These are phyloP conservation scores for Malus hybrid DNA, from an alignment of 331 rosid genomes.

Conservation along the genomic window DNA sequence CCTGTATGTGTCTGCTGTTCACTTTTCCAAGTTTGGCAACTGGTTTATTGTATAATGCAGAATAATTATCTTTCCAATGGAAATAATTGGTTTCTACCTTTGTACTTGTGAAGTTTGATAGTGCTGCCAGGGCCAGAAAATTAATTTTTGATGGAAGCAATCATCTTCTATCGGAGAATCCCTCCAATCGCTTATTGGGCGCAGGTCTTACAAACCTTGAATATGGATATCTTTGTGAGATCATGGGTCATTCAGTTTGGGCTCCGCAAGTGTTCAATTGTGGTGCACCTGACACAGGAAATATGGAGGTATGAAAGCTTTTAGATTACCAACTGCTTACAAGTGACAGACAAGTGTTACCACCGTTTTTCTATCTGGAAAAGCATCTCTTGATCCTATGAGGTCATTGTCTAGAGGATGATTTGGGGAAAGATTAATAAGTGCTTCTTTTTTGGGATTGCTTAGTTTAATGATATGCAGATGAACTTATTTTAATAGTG, in stretches of 20 bases:
- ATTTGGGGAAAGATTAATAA: neutral
- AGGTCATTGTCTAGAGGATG: neutral
- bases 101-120: conserved; percentile 63
- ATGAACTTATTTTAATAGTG: neutral
- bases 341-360: conserved; percentile 1
- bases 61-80: neutral
- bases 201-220: conserved; percentile 95
- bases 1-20: conserved; percentile 54
- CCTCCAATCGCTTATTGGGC: conserved; percentile 57
- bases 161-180: conserved; percentile 26
- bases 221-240: conserved; percentile 94
- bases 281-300: conserved; percentile 94
- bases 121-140: conserved; percentile 83
- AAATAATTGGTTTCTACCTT: neutral
- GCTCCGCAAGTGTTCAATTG: conserved; percentile 96
- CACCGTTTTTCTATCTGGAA: neutral
- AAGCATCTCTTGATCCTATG: neutral
- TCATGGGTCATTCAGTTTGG: conserved; percentile 95
- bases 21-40: neutral
- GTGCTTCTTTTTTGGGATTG: neutral
- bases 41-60: neutral
- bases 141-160: conserved; percentile 49
- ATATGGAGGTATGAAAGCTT: conserved; percentile 80
- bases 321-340: conserved; percentile 7
- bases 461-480: neutral